A percentile compares a stretch with the other conserved stretches of the same genome.
Conservation (phyloP, 352 stramenopile species). For the Pythium apleroticum region DNA sequence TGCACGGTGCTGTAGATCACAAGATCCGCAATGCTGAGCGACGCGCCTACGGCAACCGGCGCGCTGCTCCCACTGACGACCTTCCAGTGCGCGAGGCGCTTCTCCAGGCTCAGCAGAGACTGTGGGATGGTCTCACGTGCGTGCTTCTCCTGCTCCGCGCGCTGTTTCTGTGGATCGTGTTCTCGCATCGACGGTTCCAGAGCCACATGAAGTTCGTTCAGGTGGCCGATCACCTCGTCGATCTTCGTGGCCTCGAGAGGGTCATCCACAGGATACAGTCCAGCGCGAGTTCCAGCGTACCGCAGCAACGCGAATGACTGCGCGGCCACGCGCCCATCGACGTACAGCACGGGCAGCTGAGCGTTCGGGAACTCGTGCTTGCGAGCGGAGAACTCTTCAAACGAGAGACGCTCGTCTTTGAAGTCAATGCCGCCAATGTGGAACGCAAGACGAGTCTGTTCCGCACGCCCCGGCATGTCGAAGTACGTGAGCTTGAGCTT, state of each 20-base stretch:
- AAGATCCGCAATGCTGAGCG: constrained; percentile 52
- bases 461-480: constrained; percentile 29
- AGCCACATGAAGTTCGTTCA: constrained; percentile 27
- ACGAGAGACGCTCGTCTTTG: constrained; percentile 30
- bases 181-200: constrained; percentile 28
- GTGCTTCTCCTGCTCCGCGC: constrained; percentile 34
- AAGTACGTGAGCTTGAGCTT: constrained; percentile 40
- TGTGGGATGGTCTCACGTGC: constrained; percentile 33
- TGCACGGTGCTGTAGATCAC: constrained; percentile 34
- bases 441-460: constrained; percentile 23
- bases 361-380: constrained; percentile 26
- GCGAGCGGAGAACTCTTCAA: constrained; percentile 23
- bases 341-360: constrained; percentile 32
- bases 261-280: constrained; percentile 31
- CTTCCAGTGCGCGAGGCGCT: constrained; percentile 26
- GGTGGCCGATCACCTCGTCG: constrained; percentile 26
- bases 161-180: constrained; percentile 24
- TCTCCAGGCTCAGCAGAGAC: constrained; percentile 43
- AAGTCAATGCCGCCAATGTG: constrained; percentile 32
- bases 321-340: constrained; percentile 27
- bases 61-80: constrained; percentile 26
- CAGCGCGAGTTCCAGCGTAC: constrained; percentile 33
- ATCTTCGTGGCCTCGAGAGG: neutral
- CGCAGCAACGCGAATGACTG: constrained; percentile 34
- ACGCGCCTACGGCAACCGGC: constrained; percentile 28